A percentile compares a stretch with the other conserved stretches of the same genome.
Evolutionary conservation across 352 stramenopile species (phyloP).

Genomic region (Pythium utonaiense): DNA sequence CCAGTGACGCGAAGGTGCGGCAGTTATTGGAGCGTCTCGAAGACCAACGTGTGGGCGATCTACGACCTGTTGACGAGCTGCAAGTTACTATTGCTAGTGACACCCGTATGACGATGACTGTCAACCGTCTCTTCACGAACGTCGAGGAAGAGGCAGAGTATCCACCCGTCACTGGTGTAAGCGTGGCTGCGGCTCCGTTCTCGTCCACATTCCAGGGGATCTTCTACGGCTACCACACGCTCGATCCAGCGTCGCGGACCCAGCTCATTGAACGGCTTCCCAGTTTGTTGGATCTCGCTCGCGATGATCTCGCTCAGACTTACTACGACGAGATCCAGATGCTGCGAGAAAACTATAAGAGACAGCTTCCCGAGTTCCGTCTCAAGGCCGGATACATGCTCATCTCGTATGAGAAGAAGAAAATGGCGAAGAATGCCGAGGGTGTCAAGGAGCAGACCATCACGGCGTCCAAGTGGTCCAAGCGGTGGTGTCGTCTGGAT

Average conservation of each 20-base stretch:
- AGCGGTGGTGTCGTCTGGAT: constrained; percentile 79
- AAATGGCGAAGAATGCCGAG: constrained; percentile 46
- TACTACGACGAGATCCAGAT: constrained; percentile 84
- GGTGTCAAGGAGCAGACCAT: constrained; percentile 54
- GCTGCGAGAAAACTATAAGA: constrained; percentile 83
- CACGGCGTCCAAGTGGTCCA: constrained; percentile 72
- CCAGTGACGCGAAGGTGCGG: constrained; percentile 14
- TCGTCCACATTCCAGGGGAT: constrained; percentile 63
- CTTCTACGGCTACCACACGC: constrained; percentile 73
- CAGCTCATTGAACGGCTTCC: constrained; percentile 72
- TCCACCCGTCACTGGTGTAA: constrained; percentile 18
- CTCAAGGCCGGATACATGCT: constrained; percentile 78
- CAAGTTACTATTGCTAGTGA: constrained; percentile 45
- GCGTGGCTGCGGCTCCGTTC: constrained; percentile 43
- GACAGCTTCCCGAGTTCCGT: constrained; percentile 68
- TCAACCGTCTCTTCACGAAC: constrained; percentile 24
- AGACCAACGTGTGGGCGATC: constrained; percentile 24
- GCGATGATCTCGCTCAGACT: constrained; percentile 76
- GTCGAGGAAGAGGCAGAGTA: constrained; percentile 19
- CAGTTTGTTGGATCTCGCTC: constrained; percentile 62
- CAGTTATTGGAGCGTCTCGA: constrained; percentile 30
- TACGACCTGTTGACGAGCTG: constrained; percentile 48
- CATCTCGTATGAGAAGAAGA: constrained; percentile 72
- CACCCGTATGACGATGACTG: constrained; percentile 37
- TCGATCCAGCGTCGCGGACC: constrained; percentile 44